Conservation (phyloP, 83 land plant species). For the Thuja plicata region DNA sequence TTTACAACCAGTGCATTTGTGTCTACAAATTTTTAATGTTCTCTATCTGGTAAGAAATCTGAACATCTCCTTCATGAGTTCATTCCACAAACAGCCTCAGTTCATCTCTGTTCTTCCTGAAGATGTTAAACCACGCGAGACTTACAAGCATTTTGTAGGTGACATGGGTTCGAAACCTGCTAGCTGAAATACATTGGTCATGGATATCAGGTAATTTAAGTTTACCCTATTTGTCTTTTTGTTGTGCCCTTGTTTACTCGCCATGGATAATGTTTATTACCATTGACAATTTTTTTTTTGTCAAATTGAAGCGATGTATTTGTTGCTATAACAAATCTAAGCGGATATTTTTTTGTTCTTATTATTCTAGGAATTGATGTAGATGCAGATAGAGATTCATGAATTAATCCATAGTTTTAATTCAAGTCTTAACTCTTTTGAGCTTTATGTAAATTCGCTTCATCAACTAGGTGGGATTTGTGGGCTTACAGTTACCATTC, state of each 20-base stretch:
- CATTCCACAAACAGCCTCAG: too few species aligned
- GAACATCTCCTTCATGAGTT: too few species aligned
- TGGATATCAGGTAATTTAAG: slow-evolving; percentile 66
- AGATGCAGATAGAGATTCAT: too few species aligned
- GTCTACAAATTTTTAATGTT: too few species aligned
- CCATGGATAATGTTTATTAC: background rate
- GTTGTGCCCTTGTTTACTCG: background rate
- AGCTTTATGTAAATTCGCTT: background rate
- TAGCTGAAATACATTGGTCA: slow-evolving; percentile 89
- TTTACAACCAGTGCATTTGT: too few species aligned
- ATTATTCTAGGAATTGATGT: too few species aligned
- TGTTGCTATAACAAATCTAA: too few species aligned
- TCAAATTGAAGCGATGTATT: background rate
- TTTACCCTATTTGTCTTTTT: background rate
- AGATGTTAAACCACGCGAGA: slow-evolving; percentile 80
- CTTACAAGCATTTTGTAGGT: slow-evolving; percentile 80
- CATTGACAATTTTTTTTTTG: background rate
- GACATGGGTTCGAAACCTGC: slow-evolving; percentile 68
- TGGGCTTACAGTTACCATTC: background rate
- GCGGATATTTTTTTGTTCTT: too few species aligned
- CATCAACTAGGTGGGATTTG: background rate
- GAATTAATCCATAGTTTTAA: too few species aligned
- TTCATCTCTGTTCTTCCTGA: slow-evolving; percentile 83
- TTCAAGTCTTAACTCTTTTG: background rate
- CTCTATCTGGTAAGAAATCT: too few species aligned